Evolutionary conservation across 2,329 filamentous ascomycete species (phyloP).

Genomic region (Diaporthe sp.): DNA sequence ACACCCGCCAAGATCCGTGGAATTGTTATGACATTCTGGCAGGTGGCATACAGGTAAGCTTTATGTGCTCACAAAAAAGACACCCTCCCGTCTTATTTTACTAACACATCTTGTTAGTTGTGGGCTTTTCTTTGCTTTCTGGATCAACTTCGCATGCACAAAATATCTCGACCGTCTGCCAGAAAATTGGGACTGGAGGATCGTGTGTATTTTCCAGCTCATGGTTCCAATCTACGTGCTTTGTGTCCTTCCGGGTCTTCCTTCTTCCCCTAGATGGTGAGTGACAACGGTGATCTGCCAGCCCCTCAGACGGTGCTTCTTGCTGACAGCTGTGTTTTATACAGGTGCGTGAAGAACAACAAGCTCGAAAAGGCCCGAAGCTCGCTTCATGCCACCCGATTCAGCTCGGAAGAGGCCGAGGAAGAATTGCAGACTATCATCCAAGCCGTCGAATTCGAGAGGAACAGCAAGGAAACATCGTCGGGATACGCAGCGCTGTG

Average conservation of each 20-base stretch:
- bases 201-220: conserved; percentile 81
- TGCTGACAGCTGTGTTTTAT: neutral
- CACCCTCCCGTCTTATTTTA: too few relatives aligned
- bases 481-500: conserved; percentile 75
- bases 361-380: conserved; percentile 71
- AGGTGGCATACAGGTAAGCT: conserved; percentile 55
- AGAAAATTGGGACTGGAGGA: conserved; percentile 80
- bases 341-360: conserved; percentile 63
- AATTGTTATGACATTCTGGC: conserved; percentile 79
- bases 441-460: conserved; percentile 79
- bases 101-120: conserved; percentile 21
- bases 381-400: conserved; percentile 71
- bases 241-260: conserved; percentile 73
- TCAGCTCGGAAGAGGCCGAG: conserved; percentile 75
- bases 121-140: conserved; percentile 70
- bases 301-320: neutral
- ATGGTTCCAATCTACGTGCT: conserved; percentile 75
- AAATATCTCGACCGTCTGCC: conserved; percentile 58
- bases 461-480: conserved; percentile 74
- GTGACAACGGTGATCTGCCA: conserved; percentile 50
- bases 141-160: conserved; percentile 74
- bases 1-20: conserved; percentile 75
- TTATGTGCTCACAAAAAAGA: neutral
- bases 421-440: conserved; percentile 75
- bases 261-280: conserved; percentile 78